Evolutionary conservation across 176 grass and related monocot species (phyloP), one percentile per base, ranked within the genome.

Genomic region (Musa beccarii): DNA sequence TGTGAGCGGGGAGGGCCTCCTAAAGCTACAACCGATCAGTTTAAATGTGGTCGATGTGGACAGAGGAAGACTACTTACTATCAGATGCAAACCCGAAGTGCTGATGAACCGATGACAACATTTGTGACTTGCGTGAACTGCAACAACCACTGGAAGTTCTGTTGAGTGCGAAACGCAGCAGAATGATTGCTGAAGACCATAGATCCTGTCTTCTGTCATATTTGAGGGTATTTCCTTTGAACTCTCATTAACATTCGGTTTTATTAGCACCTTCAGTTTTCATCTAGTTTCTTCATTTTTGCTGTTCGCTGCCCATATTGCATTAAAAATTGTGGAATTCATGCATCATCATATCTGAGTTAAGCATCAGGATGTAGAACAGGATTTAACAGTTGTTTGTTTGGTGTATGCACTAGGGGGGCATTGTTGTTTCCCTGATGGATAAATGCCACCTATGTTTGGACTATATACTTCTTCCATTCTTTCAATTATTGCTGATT

Each of bases 131-230:
- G 66, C 13, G 66, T 68, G 28, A 68, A 68, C 66, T 68, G 66
- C 66, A 68, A 68, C 67, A 69, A 69, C 10, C 67, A 51, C 50
- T 69, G 67, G 67, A 69, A 51, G 15, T 69, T 69, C 67, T 69
- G 67, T 69, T 69, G 43, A 69, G 29, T 20, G 34, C 13, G 21
- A 69, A 43, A 11, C 20, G 34, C 34, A 2, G 34, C 25, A 15
- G 10, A 34, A 16, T 29, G 6, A 51, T n/a, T 51, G 16, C 67
- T 12, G 24, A 28, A 29, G 29, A 69, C 17, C 12, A 2, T 22
- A 49, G n/a, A 6, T 7, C 28, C 24, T 12, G n/a, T 26, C 26
- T 10, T 26, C 24, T 21, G 13, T 16, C 11, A 0, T 16, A 29
- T 67, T 29, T n/a, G 9, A 63, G 59, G 9, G 23, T 43, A 63